A percentile compares a stretch with the other conserved stretches of the same genome.
These are phyloP conservation scores for Sporothrix pseudoabietina DNA, from an alignment of 2,329 filamentous ascomycete genomes.

Conservation along the genomic window DNA sequence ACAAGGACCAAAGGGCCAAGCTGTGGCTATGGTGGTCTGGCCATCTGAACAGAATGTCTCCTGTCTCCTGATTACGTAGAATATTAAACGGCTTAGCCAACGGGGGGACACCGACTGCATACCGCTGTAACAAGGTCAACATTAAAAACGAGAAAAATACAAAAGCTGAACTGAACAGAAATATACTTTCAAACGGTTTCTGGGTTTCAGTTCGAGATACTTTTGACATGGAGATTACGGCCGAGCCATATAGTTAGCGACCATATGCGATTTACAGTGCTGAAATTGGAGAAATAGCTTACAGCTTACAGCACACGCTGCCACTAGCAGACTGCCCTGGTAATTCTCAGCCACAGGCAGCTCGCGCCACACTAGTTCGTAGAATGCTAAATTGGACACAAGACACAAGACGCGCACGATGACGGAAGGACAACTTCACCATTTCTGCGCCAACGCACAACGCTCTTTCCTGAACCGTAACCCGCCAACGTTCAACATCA, in stretches of 20 bases:
- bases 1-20: background rate
- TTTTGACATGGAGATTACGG: background rate
- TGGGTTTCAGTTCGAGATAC: background rate
- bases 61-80: background rate
- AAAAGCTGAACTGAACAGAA: too few species aligned
- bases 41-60: too few species aligned
- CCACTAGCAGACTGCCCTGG: background rate
- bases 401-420: background rate
- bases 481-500: background rate
- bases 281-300: background rate
- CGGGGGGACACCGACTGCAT: background rate
- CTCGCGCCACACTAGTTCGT: constrained; percentile 18
- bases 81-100: background rate
- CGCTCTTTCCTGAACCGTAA: background rate
- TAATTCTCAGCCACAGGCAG: constrained; percentile 18
- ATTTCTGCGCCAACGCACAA: constrained; percentile 11
- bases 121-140: background rate
- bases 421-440: constrained; percentile 24
- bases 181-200: too few species aligned
- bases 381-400: background rate
- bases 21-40: background rate
- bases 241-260: background rate
- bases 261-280: background rate
- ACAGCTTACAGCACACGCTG: too few species aligned
- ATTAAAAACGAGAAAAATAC: background rate